Conservation (phyloP, 164 flowering plant species). For the Protea cynaroides region DNA sequence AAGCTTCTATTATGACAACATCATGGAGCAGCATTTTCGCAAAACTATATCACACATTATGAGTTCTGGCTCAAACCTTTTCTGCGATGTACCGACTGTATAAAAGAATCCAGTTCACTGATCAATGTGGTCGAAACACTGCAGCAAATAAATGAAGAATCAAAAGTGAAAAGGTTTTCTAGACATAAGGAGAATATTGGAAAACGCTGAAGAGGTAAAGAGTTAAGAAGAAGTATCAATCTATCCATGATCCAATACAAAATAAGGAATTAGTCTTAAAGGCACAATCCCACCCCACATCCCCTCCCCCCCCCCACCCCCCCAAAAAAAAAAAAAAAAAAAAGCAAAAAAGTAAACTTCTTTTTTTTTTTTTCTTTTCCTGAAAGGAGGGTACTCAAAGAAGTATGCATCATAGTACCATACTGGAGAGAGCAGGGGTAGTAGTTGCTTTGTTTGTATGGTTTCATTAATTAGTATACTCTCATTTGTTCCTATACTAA, state of each 20-base stretch:
- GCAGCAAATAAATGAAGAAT: constrained; percentile 21
- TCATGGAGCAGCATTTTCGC: not conserved
- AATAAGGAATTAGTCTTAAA: not conserved
- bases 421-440: not conserved
- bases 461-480: not conserved
- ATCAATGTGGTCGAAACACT: constrained; percentile 57
- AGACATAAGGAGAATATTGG: not conserved
- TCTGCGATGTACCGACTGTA: constrained; percentile 75
- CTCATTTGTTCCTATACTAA: not conserved
- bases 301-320: not conserved
- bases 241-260: not conserved
- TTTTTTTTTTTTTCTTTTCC: not conserved
- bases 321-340: too few relatives aligned
- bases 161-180: not conserved
- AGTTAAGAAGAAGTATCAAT: not conserved
- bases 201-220: not conserved
- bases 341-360: not conserved
- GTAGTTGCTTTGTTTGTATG: not conserved
- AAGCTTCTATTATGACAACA: not conserved
- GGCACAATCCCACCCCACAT: not conserved
- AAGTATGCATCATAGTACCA: not conserved
- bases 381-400: not conserved
- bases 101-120: constrained; percentile 57
- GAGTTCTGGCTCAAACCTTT: constrained; percentile 48
- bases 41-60: not conserved